Percentiles rank a stretch among this genome's conserved stretches.
Evolutionary conservation across 2,329 filamentous ascomycete species (phyloP).

Genomic region (Claviceps quebecensis): DNA sequence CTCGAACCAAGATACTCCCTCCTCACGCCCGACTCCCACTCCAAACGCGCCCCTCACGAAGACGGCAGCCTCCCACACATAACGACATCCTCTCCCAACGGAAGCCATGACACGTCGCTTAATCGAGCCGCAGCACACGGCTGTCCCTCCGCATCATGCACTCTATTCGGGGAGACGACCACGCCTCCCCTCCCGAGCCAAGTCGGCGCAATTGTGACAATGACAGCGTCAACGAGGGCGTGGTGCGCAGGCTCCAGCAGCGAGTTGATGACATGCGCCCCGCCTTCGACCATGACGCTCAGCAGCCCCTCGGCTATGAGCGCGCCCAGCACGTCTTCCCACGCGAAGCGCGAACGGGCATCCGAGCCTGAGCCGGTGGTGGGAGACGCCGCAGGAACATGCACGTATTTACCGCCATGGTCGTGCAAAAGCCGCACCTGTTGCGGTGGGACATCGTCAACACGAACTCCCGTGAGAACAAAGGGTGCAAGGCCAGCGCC

Average conservation of each 20-base stretch:
- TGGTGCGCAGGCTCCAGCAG: slow-evolving; percentile 51
- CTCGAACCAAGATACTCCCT: too few relatives aligned
- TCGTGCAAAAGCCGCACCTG: slow-evolving; percentile 28
- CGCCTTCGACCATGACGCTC: slow-evolving; percentile 89
- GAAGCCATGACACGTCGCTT: slow-evolving; percentile 55
- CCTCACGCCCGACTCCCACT: too few relatives aligned
- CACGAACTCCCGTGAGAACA: slow-evolving; percentile 42
- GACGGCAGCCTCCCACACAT: slow-evolving; percentile 52
- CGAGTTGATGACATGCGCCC: slow-evolving; percentile 67
- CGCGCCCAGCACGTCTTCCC: slow-evolving; percentile 47
- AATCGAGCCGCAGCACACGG: slow-evolving; percentile 51
- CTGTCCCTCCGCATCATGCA: slow-evolving; percentile 32
- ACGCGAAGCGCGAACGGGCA: slow-evolving; percentile 37
- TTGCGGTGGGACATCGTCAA: slow-evolving; percentile 28
- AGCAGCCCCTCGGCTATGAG: slow-evolving; percentile 46
- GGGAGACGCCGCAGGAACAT: slow-evolving; percentile 16
- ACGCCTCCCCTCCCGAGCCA: slow-evolving; percentile 82
- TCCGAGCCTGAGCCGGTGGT: slow-evolving; percentile 20
- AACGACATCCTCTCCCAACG: slow-evolving; percentile 71
- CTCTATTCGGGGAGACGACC: slow-evolving; percentile 55
- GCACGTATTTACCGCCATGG: slow-evolving; percentile 39
- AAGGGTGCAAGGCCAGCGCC: slow-evolving; percentile 61
- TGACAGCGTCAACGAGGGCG: slow-evolving; percentile 57
- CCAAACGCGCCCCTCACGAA: background rate
- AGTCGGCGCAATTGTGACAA: slow-evolving; percentile 78